Base-by-base conservation (phyloP, 2,329 filamentous ascomycete species). In the Botrytis porri region DNA sequence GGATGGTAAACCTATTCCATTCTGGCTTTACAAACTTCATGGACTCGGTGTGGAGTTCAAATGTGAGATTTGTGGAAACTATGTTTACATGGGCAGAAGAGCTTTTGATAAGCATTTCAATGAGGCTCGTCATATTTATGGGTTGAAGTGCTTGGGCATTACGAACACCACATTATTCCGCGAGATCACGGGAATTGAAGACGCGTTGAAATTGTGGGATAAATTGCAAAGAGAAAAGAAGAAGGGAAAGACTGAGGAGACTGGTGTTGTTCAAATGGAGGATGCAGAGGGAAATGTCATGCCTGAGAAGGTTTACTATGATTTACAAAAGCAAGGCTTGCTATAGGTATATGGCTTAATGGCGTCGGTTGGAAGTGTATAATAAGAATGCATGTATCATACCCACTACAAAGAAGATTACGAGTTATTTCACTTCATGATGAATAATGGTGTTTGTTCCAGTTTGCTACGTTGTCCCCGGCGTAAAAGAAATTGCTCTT, bases 61-160 rank as follows among this genome's bases (percentile, higher is more conserved):
- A 0, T 99, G 96, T 85, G 95, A 99, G 81, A 93, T 99, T 73
- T 99, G 96, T 80, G 96, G 96, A 72, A 98, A 98, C 83, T 98
- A 94, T 80, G 94, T 98, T n/a, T 98, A 98, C 84, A 98, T 97
- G 92, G 96, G 96, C 25, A 88, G 96, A 37, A 89, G 96, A 67
- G 95, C 95, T 1, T 99, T 98, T 79, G 96, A 99, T 81, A 99
- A 99, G 85, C 96, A 99, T 82, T 99, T 99, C 84, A 97, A 95
- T 77, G 96, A 99, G 82, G 90, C 93, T 14, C 87, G 94, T 70
- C 96, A 99, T 81, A 92, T 98, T 66, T 96, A 97, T 80, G 96
- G 96, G 0, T 84, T 99, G 77, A 96, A 97, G 82, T 97, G 95
- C 80, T 84, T 99, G 69, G 97, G 97, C 32, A 96, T 99, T 80